Evolutionary conservation across 73 alveolate species (phyloP).

Genomic region (Symbiodinium pilosum): DNA sequence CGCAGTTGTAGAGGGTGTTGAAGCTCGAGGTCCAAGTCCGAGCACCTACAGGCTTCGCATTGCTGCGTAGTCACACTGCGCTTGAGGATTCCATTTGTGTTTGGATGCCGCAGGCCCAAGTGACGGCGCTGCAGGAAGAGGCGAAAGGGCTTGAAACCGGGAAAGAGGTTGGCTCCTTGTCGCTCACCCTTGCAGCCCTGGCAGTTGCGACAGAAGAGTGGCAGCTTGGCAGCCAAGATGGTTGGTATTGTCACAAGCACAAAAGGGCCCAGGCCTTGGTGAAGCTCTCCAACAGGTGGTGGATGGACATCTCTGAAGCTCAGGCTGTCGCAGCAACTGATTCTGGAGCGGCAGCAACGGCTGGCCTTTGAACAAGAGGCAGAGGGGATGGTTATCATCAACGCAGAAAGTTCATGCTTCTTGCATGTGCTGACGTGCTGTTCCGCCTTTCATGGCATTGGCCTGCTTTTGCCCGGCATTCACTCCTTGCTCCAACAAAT

Average conservation of each 20-base stretch:
- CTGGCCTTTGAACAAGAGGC: slow-evolving; percentile 75
- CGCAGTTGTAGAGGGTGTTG: too few species aligned
- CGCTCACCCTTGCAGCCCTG: neutral
- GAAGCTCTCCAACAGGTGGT: neutral
- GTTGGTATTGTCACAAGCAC: slow-evolving; percentile 38
- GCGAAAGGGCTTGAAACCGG: neutral
- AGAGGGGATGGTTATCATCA: too few species aligned
- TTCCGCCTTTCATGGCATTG: too few species aligned
- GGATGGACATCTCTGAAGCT: neutral
- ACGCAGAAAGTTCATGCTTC: too few species aligned
- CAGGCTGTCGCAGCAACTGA: slow-evolving; percentile 56
- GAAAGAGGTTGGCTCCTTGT: too few species aligned
- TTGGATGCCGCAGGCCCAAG: neutral
- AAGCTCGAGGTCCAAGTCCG: slow-evolving; percentile 6
- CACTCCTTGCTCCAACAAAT: too few species aligned
- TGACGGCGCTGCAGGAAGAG: neutral
- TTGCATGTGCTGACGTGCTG: too few species aligned
- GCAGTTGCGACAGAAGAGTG: slow-evolving; percentile 20
- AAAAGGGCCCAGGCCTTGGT: neutral
- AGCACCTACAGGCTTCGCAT: neutral
- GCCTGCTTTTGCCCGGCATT: too few species aligned
- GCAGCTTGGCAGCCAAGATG: slow-evolving; percentile 42
- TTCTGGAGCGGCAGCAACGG: slow-evolving; percentile 64
- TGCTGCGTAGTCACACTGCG: too few species aligned
- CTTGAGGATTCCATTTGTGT: neutral